Evolutionary conservation across 768 basidiomycete species (phyloP), one percentile per base, ranked within the genome.

Genomic region (Russula olivacea): DNA sequence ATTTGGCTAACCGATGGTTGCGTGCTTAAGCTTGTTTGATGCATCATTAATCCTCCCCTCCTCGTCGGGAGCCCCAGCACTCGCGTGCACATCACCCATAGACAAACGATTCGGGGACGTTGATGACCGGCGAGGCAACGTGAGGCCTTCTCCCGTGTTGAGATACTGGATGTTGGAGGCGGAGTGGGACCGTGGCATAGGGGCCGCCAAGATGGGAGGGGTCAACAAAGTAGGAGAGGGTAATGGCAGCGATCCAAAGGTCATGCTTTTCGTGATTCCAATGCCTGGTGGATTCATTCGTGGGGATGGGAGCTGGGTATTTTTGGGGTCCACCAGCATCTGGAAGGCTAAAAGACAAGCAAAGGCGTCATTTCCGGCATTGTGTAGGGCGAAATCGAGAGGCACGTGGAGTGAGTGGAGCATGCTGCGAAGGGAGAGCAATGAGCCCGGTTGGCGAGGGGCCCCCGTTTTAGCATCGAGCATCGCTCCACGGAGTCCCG

Each of bases 291-390:
- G 25, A 14, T 63, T 59, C 23, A 23, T 47, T 45, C 67, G 56
- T 28, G 67, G 68, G 9, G 64, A 15, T 34, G 73, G 74, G 7
- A 68, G 51, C 47, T 68, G 66, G 23, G 81, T 80, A 14, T 74
- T 73, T 23, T 73, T 72, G 0, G 84, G 86, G 58, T 87, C 85
- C 14, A 89, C 72, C 43, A 93, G 79, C 68, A 82, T 76, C 69
- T 93, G 90, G 34, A 92, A 76, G 14, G 78, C 82, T 47, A 88
- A 82, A 32, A 93, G 79, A 55, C 76, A 75, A 77, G 88, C 77
- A 69, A 88, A 83, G 4, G 91, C 87, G 65, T 89, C 86, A 71
- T 93, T 93, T 15, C 90, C 90, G n/a, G 90, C 76, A 69, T 91
- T 91, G 71, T 88, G 83, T 62, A 87, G 70, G 15, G 73, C 70